phyloP scores from a whole-genome alignment of 305 asterid species.

The Fraxinus nigra region DNA sequence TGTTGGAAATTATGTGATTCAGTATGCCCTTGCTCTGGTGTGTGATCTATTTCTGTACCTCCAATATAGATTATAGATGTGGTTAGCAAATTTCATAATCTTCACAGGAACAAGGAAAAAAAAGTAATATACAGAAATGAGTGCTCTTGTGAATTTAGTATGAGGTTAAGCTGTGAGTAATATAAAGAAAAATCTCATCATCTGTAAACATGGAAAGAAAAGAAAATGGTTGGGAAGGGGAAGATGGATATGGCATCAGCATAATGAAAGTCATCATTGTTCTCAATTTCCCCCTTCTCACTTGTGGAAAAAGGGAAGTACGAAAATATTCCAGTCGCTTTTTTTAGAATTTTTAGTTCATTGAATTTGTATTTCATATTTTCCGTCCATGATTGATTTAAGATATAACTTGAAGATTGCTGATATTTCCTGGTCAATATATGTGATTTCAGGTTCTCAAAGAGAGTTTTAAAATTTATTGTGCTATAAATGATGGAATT shows the following conservation, averaged over 20 bases:
- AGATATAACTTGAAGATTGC: neutral
- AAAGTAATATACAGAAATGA: neutral
- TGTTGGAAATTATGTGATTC: neutral
- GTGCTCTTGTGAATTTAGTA: neutral
- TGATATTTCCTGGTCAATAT: neutral
- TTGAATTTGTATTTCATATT: neutral
- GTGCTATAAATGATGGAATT: slow-evolving; percentile 93
- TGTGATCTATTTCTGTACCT: neutral
- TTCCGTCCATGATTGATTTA: neutral
- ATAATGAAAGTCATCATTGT: neutral
- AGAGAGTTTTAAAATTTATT: slow-evolving; percentile 95
- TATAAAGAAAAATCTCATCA: neutral
- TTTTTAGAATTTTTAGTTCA: neutral
- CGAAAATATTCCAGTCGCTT: neutral
- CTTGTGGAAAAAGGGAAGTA: neutral
- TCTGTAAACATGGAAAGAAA: neutral
- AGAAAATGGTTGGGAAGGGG: neutral
- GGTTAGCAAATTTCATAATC: neutral
- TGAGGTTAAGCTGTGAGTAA: neutral
- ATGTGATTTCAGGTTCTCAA: slow-evolving; percentile 69
- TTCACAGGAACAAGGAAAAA: neutral
- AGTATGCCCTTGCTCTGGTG: neutral
- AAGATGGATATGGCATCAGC: neutral
- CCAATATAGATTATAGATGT: neutral
- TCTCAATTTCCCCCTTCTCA: neutral